Conservation (phyloP, 768 basidiomycete species). For the Tulasnella sp. region DNA sequence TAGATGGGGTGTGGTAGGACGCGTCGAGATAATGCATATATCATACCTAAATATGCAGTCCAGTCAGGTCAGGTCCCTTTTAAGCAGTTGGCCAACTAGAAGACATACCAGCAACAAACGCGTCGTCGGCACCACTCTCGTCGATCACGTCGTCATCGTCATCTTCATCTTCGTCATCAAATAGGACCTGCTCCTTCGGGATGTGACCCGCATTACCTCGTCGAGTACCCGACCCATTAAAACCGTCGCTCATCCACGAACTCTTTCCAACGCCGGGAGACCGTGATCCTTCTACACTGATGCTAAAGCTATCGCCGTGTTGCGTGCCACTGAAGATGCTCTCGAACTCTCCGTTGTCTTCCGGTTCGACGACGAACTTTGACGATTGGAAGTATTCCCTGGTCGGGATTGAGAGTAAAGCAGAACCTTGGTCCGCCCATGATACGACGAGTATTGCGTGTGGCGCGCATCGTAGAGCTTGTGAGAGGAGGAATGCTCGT, state of each 20-base stretch:
- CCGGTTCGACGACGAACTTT: conserved; percentile 50
- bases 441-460: conserved; percentile 75
- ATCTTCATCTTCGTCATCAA: conserved; percentile 10
- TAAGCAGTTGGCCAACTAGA: no score
- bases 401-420: conserved; percentile 70
- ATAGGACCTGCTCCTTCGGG: background rate
- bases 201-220: conserved; percentile 22
- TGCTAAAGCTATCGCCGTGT: conserved; percentile 7
- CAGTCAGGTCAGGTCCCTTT: no score
- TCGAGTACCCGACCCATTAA: background rate
- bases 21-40: conserved; percentile 63
- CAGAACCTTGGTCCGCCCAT: conserved; percentile 72
- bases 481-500: conserved; percentile 64
- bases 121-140: conserved; percentile 53
- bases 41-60: conserved; percentile 52
- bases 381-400: conserved; percentile 81
- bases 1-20: conserved; percentile 68
- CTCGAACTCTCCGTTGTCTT: conserved; percentile 12
- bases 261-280: conserved; percentile 4
- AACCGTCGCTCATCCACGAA: background rate
- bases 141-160: conserved; percentile 24
- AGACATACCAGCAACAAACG: conserved; percentile 26
- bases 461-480: conserved; percentile 52
- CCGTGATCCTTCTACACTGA: background rate
- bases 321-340: conserved; percentile 14